Evolutionary conservation across 371 early-diverging fungal genomes (phyloP), one percentile per base, ranked within the genome.

Genomic region (Mucor irregularis): DNA sequence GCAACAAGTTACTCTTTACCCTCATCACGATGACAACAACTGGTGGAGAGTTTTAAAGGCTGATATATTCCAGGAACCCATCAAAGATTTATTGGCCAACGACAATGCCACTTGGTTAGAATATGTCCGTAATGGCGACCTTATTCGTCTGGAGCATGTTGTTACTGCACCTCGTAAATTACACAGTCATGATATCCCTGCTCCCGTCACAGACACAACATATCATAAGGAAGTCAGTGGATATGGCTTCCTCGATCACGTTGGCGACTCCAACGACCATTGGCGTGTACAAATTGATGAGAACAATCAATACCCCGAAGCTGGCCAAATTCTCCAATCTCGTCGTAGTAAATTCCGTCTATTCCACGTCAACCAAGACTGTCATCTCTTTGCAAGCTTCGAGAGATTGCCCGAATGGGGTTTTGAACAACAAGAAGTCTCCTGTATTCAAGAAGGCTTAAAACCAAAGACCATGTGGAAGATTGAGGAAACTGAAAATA

Each of bases 371-470:
- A 86, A 87, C 55, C 87, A 84, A 68, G 69, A 72, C 38, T 94
- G 86, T 67, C 90, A 87, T 43, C 72, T 96, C 43, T 92, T 86
- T 66, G 91, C 95, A 1, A 90, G 88, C 56, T 59, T 63, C 11
- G 82, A 84, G 24, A 88, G 90, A 73, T 73, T 96, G 16, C 99
- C 99, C n/a, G 88, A 90, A 24, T 99, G 99, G 99, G 99, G 90
- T 4, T 96, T 89, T 75, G 83, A 84, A 22, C 99, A 99, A 72
- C 92, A 90, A 53, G 98, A 99, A 69, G 92, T 99, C 17, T 91
- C 89, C 2, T 92, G 93, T 61, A 87, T 90, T 53, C 71, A 81
- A 29, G 80, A 80, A 29, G 88, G 87, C 1, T 72, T 71, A 48
- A 66, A 73, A 10, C 76, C 83, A n/a, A 88, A 84, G 58, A 77